Evolutionary conservation across 2,329 filamentous ascomycete species (phyloP).

Genomic region (Penicillium corylophilum): DNA sequence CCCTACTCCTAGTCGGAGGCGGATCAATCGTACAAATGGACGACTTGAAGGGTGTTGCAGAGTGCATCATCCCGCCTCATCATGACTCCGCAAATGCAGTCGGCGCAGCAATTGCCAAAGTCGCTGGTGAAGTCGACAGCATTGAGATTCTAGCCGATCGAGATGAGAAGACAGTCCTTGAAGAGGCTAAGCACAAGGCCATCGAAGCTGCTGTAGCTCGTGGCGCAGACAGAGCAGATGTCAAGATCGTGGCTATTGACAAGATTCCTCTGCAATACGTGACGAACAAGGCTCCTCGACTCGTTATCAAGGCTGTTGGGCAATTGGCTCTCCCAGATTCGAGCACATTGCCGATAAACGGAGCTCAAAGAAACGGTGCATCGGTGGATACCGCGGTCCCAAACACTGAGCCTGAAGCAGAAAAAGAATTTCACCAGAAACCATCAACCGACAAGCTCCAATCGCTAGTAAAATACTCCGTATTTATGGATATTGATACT

Average conservation of each 20-base stretch:
- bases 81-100: not conserved
- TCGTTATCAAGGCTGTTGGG: not conserved
- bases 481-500: not conserved
- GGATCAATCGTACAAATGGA: not conserved
- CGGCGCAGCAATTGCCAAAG: not conserved
- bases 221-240: not conserved
- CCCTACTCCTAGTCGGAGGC: not conserved
- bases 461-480: not conserved
- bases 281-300: not conserved
- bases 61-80: not conserved
- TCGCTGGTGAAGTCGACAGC: not conserved
- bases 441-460: not conserved
- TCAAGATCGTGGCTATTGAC: not conserved
- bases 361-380: not conserved
- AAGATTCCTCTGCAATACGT: not conserved
- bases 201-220: not conserved
- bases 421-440: not conserved
- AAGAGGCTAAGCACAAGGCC: not conserved
- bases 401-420: not conserved
- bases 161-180: not conserved
- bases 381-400: not conserved
- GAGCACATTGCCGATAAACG: not conserved
- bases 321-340: not conserved
- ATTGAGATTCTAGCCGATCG: not conserved
- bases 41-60: not conserved